These are phyloP conservation scores for Zygoascus ofunaensis DNA, from an alignment of 805 yeast genomes.

Conservation along the genomic window DNA sequence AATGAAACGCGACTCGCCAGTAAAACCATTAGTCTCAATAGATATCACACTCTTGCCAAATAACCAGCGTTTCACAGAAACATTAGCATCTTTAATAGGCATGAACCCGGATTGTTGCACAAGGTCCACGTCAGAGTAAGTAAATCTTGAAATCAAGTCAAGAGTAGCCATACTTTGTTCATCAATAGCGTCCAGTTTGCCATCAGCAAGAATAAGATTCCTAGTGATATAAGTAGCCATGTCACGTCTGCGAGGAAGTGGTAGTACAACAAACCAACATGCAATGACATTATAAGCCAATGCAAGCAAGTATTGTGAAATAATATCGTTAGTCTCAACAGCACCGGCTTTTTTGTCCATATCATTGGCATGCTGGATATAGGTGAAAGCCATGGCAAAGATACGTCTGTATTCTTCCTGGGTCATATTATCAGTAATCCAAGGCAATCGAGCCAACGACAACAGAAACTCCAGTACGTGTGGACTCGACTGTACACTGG, in stretches of 20 bases:
- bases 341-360: constrained; percentile 29
- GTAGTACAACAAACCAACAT: constrained; percentile 62
- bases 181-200: constrained; percentile 27
- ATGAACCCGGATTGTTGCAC: constrained; percentile 30
- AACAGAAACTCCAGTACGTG: constrained; percentile 69
- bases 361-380: constrained; percentile 63
- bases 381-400: constrained; percentile 75
- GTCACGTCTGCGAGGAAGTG: constrained; percentile 46
- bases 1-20: constrained; percentile 43
- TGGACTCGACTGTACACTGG: constrained; percentile 58
- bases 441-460: constrained; percentile 56
- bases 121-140: constrained; percentile 54
- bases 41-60: constrained; percentile 49
- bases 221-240: constrained; percentile 56
- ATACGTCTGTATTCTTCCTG: constrained; percentile 70
- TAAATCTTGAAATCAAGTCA: constrained; percentile 60
- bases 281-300: constrained; percentile 62
- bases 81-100: not conserved
- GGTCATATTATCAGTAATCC: constrained; percentile 61
- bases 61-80: constrained; percentile 42
- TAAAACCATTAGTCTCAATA: constrained; percentile 42
- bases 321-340: constrained; percentile 37
- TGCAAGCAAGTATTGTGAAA: constrained; percentile 52
- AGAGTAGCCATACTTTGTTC: constrained; percentile 53
- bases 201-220: constrained; percentile 40